phyloP scores from a whole-genome alignment of 306 rosid genomes.

The Neltuma alba region DNA sequence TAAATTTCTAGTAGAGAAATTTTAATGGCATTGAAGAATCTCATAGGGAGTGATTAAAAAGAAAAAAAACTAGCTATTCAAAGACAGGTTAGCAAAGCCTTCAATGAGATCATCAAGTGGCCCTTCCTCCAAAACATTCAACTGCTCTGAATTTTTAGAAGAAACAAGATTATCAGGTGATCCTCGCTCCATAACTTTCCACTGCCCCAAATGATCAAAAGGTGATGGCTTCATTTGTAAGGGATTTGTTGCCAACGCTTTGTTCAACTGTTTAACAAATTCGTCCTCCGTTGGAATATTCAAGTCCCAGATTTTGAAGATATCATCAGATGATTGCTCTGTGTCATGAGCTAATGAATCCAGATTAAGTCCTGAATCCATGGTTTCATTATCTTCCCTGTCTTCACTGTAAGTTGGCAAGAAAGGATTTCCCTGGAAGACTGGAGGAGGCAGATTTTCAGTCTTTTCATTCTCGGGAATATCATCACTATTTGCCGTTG shows the following conservation, averaged over 20 bases:
- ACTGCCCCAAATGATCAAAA: slow-evolving; percentile 30
- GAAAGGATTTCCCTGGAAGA: slow-evolving; percentile 65
- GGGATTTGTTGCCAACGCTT: slow-evolving; percentile 48
- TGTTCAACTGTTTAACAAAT: slow-evolving; percentile 57
- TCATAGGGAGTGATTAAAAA: neutral
- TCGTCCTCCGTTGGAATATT: slow-evolving; percentile 62
- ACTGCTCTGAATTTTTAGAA: slow-evolving; percentile 10
- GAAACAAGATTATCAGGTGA: slow-evolving; percentile 47
- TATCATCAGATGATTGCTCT: slow-evolving; percentile 46
- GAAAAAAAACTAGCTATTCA: slow-evolving; percentile 30
- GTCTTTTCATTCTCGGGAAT: slow-evolving; percentile 27
- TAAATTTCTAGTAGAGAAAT: slow-evolving; percentile 4
- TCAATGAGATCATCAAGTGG: neutral
- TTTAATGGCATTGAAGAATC: slow-evolving; percentile 6
- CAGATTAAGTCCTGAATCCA: slow-evolving; percentile 35
- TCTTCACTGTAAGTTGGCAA: slow-evolving; percentile 69
- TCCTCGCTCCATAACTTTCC: slow-evolving; percentile 41
- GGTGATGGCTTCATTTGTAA: slow-evolving; percentile 39
- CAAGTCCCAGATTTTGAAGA: slow-evolving; percentile 81
- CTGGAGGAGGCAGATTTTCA: slow-evolving; percentile 27
- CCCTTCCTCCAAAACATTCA: neutral
- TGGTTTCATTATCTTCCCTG: slow-evolving; percentile 23
- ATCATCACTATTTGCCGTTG: slow-evolving; percentile 32
- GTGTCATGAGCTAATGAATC: slow-evolving; percentile 37
- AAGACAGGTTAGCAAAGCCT: slow-evolving; percentile 56